Evolutionary conservation across 2,329 filamentous ascomycete genomes (phyloP).

Genomic region (Colletotrichum brevisporum): DNA sequence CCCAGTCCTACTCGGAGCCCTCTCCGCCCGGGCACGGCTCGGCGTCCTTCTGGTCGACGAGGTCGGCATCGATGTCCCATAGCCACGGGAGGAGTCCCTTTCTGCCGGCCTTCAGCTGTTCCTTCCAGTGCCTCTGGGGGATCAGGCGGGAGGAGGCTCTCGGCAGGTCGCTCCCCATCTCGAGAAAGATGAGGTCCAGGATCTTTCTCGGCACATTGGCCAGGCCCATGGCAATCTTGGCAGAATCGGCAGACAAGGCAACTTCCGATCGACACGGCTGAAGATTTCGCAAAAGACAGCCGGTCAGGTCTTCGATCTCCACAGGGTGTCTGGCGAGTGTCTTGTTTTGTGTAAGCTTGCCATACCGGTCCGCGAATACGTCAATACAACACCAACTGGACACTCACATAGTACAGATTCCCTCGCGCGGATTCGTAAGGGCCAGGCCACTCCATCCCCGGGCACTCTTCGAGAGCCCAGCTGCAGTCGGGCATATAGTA

Average conservation of each 20-base stretch:
- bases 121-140: not conserved
- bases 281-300: not conserved
- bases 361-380: too few relatives aligned
- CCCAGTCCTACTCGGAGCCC: slow-evolving; percentile 13
- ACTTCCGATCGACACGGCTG: not conserved
- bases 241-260: fast-evolving
- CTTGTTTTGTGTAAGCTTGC: not conserved
- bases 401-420: not conserved
- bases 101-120: not conserved
- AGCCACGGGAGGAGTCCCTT: slow-evolving; percentile 14
- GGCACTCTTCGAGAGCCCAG: not conserved
- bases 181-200: not conserved
- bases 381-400: not conserved
- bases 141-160: not conserved
- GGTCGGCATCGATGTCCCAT: not conserved
- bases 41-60: not conserved
- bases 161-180: not conserved
- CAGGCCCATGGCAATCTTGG: not conserved
- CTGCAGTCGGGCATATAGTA: not conserved
- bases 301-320: not conserved
- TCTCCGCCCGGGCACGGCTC: not conserved
- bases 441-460: not conserved
- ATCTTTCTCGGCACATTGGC: not conserved
- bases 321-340: not conserved
- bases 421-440: not conserved